These are phyloP conservation scores for Caryopteris hybrid DNA, from an alignment of 305 asterid species.

Conservation along the genomic window DNA sequence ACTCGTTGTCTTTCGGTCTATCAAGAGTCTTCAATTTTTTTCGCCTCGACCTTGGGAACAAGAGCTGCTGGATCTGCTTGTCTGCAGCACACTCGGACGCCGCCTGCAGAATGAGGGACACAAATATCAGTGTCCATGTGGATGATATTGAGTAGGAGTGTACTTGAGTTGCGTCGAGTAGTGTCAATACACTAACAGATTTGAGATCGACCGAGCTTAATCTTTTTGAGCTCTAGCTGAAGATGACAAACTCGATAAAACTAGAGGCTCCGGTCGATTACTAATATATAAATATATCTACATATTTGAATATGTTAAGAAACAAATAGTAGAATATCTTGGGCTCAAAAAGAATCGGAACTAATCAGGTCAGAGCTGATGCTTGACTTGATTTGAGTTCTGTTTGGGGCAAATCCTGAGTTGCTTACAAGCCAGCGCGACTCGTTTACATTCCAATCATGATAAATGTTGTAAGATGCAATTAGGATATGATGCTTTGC, in stretches of 20 bases:
- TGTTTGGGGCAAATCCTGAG: too few species aligned
- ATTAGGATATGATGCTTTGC: too few species aligned
- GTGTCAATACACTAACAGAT: not conserved
- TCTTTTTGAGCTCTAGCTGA: not conserved
- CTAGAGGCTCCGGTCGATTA: not conserved
- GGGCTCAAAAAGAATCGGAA: too few species aligned
- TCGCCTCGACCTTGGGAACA: conserved; percentile 58
- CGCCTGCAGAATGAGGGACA: conserved; percentile 36
- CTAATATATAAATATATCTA: not conserved
- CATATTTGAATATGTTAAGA: too few species aligned
- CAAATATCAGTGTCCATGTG: not conserved
- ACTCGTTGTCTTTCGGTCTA: conserved; percentile 34
- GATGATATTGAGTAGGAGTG: not conserved
- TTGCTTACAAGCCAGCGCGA: too few species aligned
- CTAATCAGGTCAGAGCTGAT: too few species aligned
- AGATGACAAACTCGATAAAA: not conserved
- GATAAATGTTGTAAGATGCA: too few species aligned
- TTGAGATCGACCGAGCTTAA: not conserved
- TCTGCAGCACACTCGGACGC: conserved; percentile 64
- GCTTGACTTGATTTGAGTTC: too few species aligned
- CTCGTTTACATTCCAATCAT: too few species aligned
- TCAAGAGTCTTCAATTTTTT: conserved; percentile 46
- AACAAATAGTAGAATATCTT: too few species aligned
- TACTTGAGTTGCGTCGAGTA: not conserved
- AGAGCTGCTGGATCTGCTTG: conserved; percentile 72